Conservation (phyloP, 768 basidiomycete genomes). For the Cystobasidium tubakii region DNA sequence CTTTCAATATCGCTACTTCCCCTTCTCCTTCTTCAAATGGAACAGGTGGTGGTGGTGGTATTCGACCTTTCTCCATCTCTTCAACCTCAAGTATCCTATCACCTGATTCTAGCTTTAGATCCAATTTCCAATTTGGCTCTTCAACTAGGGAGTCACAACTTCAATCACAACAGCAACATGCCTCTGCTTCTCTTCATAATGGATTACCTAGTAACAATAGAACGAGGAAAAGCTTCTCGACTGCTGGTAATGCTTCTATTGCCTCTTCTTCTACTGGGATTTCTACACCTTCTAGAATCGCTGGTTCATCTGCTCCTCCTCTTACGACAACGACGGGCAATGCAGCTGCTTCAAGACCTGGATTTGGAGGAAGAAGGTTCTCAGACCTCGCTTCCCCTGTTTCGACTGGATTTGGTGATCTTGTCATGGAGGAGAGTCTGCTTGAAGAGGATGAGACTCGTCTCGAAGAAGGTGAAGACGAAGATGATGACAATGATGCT, state of each 20-base stretch:
- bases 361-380: neutral
- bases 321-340: neutral
- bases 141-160: neutral
- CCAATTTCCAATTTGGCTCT: constrained; percentile 31
- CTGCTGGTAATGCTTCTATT: neutral
- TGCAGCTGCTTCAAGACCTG: neutral
- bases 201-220: neutral
- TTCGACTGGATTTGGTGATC: constrained; percentile 32
- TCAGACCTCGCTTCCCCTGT: constrained; percentile 12
- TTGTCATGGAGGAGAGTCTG: constrained; percentile 38
- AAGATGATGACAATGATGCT: neutral
- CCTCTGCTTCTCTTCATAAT: neutral
- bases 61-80: constrained; percentile 25
- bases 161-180: neutral
- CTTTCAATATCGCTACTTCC: constrained; percentile 39
- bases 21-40: neutral
- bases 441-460: constrained; percentile 20
- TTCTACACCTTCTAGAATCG: constrained; percentile 8
- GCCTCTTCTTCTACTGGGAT: neutral
- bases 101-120: constrained; percentile 17
- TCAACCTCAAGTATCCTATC: constrained; percentile 10
- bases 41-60: neutral
- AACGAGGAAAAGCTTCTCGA: neutral
- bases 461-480: neutral
- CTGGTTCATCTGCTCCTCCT: constrained; percentile 3